Evolutionary conservation across 306 rosid species (phyloP).

Genomic region (Castanea sativa): DNA sequence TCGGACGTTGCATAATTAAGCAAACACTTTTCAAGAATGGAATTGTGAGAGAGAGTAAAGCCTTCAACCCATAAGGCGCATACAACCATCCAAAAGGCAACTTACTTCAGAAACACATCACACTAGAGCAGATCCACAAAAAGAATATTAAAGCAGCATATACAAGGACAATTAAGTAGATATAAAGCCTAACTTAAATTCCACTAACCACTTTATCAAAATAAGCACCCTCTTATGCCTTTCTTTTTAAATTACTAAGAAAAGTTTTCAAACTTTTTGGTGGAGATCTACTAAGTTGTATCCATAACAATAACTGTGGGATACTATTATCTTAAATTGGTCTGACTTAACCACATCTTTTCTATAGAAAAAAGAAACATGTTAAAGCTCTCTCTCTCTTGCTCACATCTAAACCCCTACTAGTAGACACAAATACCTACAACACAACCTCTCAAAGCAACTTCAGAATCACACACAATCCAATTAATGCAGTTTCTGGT

Average conservation of each 20-base stretch:
- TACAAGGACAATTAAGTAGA: neutral
- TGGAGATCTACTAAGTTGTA: neutral
- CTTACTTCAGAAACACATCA: neutral
- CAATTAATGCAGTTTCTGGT: neutral
- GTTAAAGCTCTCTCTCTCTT: neutral
- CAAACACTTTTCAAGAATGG: neutral
- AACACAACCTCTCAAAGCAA: neutral
- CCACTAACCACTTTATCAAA: neutral
- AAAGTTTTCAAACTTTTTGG: neutral
- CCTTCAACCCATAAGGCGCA: neutral
- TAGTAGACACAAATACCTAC: neutral
- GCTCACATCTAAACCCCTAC: neutral
- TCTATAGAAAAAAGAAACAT: neutral
- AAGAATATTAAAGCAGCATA: neutral
- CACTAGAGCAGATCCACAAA: neutral
- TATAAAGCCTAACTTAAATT: neutral
- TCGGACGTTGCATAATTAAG: too few species aligned
- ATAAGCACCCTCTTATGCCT: neutral
- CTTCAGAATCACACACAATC: neutral
- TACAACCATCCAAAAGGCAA: neutral
- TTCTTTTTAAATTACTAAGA: neutral
- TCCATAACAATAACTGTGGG: neutral
- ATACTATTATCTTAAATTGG: neutral
- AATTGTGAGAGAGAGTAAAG: neutral
- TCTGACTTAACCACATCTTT: neutral